Conservation (phyloP, 805 yeast species). For the Candida nemodendra region DNA sequence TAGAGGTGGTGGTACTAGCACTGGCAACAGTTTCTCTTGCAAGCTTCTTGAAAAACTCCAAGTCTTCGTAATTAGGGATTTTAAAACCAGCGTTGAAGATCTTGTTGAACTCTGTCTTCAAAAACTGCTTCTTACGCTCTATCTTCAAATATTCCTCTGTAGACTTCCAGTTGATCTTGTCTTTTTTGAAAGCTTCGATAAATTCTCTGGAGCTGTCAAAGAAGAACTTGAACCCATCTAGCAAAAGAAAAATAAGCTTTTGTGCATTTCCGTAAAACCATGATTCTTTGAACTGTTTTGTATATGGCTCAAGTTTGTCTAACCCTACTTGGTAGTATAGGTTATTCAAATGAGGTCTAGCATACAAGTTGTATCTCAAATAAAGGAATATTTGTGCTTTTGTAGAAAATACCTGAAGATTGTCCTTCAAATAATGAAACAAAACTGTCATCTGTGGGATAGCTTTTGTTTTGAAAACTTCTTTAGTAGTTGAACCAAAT, state of each 20-base stretch:
- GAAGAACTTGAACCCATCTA: slow-evolving; percentile 7
- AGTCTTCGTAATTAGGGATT: slow-evolving; percentile 26
- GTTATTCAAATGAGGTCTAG: slow-evolving; percentile 19
- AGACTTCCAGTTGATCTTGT: slow-evolving; percentile 22
- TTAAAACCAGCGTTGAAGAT: slow-evolving; percentile 29
- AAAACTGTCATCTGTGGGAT: slow-evolving; percentile 15
- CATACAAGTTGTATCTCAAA: slow-evolving; percentile 23
- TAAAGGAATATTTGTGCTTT: slow-evolving; percentile 13
- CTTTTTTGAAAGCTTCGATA: slow-evolving; percentile 17
- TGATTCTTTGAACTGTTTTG: slow-evolving; percentile 13
- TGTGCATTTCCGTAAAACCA: slow-evolving; percentile 10
- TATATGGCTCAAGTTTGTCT: slow-evolving; percentile 21
- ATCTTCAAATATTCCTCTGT: slow-evolving; percentile 28
- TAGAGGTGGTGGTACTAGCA: slow-evolving; percentile 4
- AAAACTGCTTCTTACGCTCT: slow-evolving; percentile 32
- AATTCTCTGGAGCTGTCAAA: slow-evolving; percentile 12
- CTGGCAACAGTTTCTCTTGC: slow-evolving; percentile 6
- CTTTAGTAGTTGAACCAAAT: slow-evolving; percentile 1
- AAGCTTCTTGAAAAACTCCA: slow-evolving; percentile 22
- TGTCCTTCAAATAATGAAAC: slow-evolving; percentile 3
- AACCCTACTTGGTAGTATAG: slow-evolving; percentile 11
- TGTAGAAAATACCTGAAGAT: slow-evolving; percentile 5
- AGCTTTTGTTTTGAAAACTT: slow-evolving; percentile 9
- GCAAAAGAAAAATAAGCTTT: slow-evolving; percentile 2
- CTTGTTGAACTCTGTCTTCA: slow-evolving; percentile 32